Conservation (phyloP, 768 basidiomycete genomes). For the Sarcodon sp. region DNA sequence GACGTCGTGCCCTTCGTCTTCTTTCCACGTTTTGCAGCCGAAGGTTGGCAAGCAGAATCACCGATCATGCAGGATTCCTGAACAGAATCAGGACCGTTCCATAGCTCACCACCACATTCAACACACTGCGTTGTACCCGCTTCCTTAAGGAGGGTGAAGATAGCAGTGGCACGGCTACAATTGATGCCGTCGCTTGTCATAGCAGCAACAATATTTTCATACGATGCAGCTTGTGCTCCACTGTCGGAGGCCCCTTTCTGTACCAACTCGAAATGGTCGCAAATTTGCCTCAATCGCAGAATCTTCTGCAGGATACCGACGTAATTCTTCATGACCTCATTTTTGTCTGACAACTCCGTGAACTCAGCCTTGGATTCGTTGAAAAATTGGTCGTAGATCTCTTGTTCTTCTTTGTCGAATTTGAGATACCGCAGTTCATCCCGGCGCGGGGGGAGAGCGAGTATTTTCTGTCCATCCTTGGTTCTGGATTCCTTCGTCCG, state of each 20-base stretch:
- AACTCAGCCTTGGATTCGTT: slow-evolving; percentile 88
- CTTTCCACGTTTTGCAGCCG: slow-evolving; percentile 34
- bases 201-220: slow-evolving; percentile 67
- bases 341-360: slow-evolving; percentile 71
- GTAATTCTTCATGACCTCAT: slow-evolving; percentile 96
- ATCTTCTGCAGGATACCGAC: slow-evolving; percentile 97
- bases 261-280: slow-evolving; percentile 89
- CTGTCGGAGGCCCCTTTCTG: slow-evolving; percentile 42
- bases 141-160: slow-evolving; percentile 78
- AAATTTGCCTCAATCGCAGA: slow-evolving; percentile 91
- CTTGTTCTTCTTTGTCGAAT: slow-evolving; percentile 72
- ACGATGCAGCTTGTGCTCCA: slow-evolving; percentile 30
- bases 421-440: slow-evolving; percentile 81
- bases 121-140: slow-evolving; percentile 81
- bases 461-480: slow-evolving; percentile 71
- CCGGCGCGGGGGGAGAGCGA: slow-evolving; percentile 81
- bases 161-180: slow-evolving; percentile 58
- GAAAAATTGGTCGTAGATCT: slow-evolving; percentile 83
- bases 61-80: slow-evolving; percentile 26
- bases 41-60: slow-evolving; percentile 33
- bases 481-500: slow-evolving; percentile 88
- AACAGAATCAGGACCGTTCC: slow-evolving; percentile 28
- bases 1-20: slow-evolving; percentile 43
- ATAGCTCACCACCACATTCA: slow-evolving; percentile 76
- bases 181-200: slow-evolving; percentile 76